These are phyloP conservation scores for Casuarina glauca DNA, from an alignment of 306 rosid species.

Conservation along the genomic window DNA sequence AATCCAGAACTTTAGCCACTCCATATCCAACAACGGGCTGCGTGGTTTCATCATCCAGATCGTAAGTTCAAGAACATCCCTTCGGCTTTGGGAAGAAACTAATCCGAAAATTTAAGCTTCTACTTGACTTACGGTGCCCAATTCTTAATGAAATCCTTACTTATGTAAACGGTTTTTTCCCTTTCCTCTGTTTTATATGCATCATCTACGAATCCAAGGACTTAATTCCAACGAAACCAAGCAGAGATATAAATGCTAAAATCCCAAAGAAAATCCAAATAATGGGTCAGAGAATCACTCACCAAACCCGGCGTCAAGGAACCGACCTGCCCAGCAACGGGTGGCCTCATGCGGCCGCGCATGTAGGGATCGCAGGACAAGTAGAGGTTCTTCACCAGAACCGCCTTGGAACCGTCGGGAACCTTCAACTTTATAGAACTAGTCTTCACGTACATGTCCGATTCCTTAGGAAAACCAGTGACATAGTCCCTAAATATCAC, in stretches of 20 bases:
- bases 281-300: background rate
- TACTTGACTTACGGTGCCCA: no score
- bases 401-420: slow-evolving; percentile 28
- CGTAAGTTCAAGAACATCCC: background rate
- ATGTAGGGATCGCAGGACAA: slow-evolving; percentile 47
- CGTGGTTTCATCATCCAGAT: background rate
- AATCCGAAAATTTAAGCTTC: no score
- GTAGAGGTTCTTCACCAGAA: no score
- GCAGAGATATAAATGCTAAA: no score
- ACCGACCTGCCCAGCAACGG: background rate
- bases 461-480: no score
- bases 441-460: no score
- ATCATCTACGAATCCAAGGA: no score
- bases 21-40: slow-evolving; percentile 47
- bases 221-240: background rate
- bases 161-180: no score
- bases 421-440: slow-evolving; percentile 21
- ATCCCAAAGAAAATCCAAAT: no score
- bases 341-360: slow-evolving; percentile 32
- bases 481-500: no score
- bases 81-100: background rate
- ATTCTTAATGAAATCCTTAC: no score
- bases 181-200: background rate
- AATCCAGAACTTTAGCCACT: background rate
- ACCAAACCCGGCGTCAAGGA: slow-evolving; percentile 48